phyloP scores from a whole-genome alignment of 257 asterid species.

The Solanum commersonii region DNA sequence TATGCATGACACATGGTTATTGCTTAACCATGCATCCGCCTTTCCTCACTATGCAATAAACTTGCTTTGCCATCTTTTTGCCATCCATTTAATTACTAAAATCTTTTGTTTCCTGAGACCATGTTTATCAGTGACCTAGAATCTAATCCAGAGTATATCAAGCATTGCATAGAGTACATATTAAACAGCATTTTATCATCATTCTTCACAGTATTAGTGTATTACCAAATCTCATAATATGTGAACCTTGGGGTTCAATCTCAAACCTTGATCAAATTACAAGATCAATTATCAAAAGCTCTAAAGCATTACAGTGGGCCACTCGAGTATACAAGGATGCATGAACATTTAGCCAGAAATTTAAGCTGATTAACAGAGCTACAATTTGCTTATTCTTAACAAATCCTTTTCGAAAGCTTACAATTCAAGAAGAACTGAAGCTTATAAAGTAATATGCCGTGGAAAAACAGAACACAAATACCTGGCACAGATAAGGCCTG shows the following conservation, averaged over 20 bases:
- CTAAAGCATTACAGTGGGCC: neutral
- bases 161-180: neutral
- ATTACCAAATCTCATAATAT: neutral
- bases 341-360: neutral
- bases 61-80: neutral
- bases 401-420: neutral
- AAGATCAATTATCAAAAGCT: neutral
- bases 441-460: neutral
- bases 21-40: neutral
- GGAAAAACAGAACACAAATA: neutral
- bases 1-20: neutral
- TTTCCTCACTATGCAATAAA: neutral
- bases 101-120: neutral
- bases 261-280: neutral
- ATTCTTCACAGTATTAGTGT: neutral
- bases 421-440: neutral
- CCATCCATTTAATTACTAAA: neutral
- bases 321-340: neutral
- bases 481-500: constrained; percentile 93
- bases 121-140: neutral
- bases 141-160: neutral
- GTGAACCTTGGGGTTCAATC: neutral
- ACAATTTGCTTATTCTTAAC: neutral
- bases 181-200: neutral
- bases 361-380: neutral